Base-by-base conservation (phyloP, 768 basidiomycete genomes). In the Pleurotus eryngii region DNA sequence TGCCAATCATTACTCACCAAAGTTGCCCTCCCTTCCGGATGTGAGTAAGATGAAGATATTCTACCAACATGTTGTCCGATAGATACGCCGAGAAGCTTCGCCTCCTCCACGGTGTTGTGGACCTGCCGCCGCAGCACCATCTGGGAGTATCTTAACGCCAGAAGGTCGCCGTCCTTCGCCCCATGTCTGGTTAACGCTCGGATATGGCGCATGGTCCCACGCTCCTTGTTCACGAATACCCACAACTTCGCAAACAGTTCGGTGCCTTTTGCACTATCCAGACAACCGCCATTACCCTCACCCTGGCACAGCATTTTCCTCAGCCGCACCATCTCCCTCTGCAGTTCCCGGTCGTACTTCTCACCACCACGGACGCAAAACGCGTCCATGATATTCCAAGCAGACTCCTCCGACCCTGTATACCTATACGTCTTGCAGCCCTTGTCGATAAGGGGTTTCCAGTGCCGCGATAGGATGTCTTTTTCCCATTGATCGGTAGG, bases 371-470 rank as follows among this genome's bases (percentile, higher is more conserved):
- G 37, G n/a, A 54, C 39, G n/a, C 51, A 54, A 22, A 40, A 54
- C 11, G 5, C 38, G 39, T 54, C 39, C 17, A 54, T 39, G 17
- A 54, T 42, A 7, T 54, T 17, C 51, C 51, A 54, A 20, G 37
- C 51, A 6, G 51, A 54, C 18, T 54, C 51, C 15, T 37, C 18
- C 9, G 51, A 40, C 24, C 39, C 39, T 18, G 12, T 5, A 24
- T 54, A 54, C 2, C 51, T 37, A 20, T 54, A 22, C 6, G 51
- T 54, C 20, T 42, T 39, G 18, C 17, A 42, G 15, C 51, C 51
- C 7, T 39, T 37, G 24, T 54, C 51, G 35, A 54, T 54, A 14
- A 54, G 51, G 17, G 51, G 51, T n/a, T 54, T 54, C 51, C 51
- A 54, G 18, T 54, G 42, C 37, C 38, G 35, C 20, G 51, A n/a